Conservation (phyloP, 192 early-diverging fungal genomes). For the Rhizoclosmatium globosum region DNA sequence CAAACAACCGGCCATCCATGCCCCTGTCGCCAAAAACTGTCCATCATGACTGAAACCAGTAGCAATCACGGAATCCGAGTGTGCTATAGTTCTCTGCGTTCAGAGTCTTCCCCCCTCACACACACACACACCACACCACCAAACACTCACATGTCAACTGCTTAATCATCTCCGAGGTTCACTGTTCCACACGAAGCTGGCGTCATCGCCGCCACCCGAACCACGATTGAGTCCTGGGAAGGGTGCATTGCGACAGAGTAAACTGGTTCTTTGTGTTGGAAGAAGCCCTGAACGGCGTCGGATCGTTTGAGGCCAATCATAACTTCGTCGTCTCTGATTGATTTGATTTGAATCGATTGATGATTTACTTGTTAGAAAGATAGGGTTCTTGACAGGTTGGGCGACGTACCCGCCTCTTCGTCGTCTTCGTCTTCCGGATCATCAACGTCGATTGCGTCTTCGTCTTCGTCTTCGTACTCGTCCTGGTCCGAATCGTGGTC, state of each 20-base stretch:
- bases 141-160: constrained; percentile 65
- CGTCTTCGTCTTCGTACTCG: constrained; percentile 23
- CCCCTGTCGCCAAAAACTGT: constrained; percentile 86
- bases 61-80: constrained; percentile 87
- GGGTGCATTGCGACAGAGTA: constrained; percentile 87
- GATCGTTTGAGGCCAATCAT: constrained; percentile 55
- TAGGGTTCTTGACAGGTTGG: neutral
- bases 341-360: neutral
- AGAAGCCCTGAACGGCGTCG: constrained; percentile 93
- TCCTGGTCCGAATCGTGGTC: constrained; percentile 37
- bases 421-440: constrained; percentile 44
- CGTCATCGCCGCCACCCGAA: constrained; percentile 95
- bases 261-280: constrained; percentile 88
- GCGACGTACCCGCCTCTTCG: constrained; percentile 19
- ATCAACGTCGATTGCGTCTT: constrained; percentile 27
- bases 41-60: constrained; percentile 88
- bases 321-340: constrained; percentile 40
- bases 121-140: neutral
- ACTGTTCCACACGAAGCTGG: constrained; percentile 86
- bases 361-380: neutral
- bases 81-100: constrained; percentile 43
- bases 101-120: neutral
- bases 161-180: constrained; percentile 81
- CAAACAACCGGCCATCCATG: constrained; percentile 93
- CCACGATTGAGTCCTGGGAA: constrained; percentile 67